A percentile compares a stretch with the other conserved stretches of the same genome.
phyloP scores from a whole-genome alignment of 2,329 filamentous ascomycete genomes.

The Penicillium concentricum region DNA sequence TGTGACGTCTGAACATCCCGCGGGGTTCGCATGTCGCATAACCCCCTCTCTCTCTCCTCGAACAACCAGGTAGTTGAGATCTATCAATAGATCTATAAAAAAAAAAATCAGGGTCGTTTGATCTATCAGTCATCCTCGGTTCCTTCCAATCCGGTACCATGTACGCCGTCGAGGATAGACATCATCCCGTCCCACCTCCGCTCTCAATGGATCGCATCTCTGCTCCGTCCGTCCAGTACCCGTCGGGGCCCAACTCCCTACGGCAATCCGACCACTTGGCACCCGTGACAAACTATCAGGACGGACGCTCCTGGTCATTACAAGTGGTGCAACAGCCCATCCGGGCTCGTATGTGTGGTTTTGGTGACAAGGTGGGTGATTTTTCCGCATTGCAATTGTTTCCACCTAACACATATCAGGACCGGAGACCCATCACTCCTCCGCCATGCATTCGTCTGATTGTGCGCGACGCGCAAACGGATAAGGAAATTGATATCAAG shows the following conservation, averaged over 20 bases:
- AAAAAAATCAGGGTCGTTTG: constrained; percentile 6
- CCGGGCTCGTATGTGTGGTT: constrained; percentile 96
- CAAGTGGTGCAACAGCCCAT: constrained; percentile 86
- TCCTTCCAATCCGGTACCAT: constrained; percentile 32
- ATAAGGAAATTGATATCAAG: constrained; percentile 81
- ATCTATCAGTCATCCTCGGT: constrained; percentile 21
- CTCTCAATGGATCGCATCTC: constrained; percentile 44
- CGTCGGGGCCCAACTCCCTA: constrained; percentile 35
- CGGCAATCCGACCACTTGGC: constrained; percentile 37
- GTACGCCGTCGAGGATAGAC: constrained; percentile 41
- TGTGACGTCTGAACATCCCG: constrained; percentile 26
- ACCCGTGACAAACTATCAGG: constrained; percentile 41
- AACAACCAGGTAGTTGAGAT: constrained; percentile 1
- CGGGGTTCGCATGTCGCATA: constrained; percentile 27
- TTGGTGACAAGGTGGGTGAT: constrained; percentile 82
- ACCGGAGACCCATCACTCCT: constrained; percentile 91
- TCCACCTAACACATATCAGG: constrained; percentile 51
- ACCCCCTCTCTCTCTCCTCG: constrained; percentile 5
- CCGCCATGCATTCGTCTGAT: constrained; percentile 86
- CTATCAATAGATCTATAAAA: constrained; percentile 8
- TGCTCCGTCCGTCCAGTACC: constrained; percentile 36
- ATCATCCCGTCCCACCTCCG: constrained; percentile 37
- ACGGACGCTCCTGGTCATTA: constrained; percentile 57
- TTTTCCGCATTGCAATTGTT: not conserved
- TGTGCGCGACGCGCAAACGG: constrained; percentile 70